Percentiles rank a stretch among this genome's conserved stretches.
Evolutionary conservation across 345 rosid species (phyloP).

Genomic region (Eucalyptus curtisii): DNA sequence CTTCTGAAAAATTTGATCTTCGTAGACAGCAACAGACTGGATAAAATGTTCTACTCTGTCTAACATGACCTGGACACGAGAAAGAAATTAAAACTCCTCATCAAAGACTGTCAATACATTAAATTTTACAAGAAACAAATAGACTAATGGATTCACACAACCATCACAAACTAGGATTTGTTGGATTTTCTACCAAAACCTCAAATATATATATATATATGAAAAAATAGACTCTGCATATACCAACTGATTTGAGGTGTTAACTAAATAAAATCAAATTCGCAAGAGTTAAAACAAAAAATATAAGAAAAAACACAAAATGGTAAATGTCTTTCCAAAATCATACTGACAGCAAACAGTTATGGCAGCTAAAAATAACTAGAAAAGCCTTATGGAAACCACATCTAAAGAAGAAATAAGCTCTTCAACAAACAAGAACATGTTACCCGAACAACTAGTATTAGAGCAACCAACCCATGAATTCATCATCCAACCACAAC

Average conservation of each 20-base stretch:
- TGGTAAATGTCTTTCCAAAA: not conserved
- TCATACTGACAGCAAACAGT: not conserved
- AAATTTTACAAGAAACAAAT: not conserved
- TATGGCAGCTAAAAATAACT: not conserved
- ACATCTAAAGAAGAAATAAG: not conserved
- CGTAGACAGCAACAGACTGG: slow-evolving; percentile 71
- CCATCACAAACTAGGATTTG: not conserved
- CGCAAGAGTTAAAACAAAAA: not conserved
- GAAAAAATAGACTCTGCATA: not conserved
- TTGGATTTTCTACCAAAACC: not conserved
- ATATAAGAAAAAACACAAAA: not conserved
- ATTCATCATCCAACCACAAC: not conserved
- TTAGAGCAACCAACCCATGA: not conserved
- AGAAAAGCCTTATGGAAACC: not conserved
- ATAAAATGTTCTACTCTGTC: slow-evolving; percentile 85
- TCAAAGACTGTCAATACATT: not conserved
- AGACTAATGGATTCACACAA: not conserved
- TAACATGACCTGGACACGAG: slow-evolving; percentile 42
- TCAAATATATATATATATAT: not conserved
- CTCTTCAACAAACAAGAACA: not conserved
- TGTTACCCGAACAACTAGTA: not conserved
- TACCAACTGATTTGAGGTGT: not conserved
- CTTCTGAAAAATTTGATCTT: slow-evolving; percentile 96
- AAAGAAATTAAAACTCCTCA: not conserved
- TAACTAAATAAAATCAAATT: not conserved